These are phyloP conservation scores for Apiospora malaysiana DNA, from an alignment of 2,329 filamentous ascomycete genomes.

Conservation along the genomic window DNA sequence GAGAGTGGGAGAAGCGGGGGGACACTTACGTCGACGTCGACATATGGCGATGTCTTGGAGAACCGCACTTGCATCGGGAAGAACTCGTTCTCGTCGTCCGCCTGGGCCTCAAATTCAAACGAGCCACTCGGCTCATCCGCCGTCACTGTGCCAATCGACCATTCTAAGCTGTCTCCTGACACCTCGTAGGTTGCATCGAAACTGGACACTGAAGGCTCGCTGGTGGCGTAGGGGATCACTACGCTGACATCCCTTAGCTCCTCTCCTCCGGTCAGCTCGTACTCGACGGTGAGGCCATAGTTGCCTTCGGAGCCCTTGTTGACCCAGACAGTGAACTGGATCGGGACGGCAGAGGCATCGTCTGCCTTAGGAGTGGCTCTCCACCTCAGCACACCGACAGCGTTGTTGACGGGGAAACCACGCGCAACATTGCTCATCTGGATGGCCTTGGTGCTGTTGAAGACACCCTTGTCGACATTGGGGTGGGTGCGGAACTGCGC, in stretches of 20 bases:
- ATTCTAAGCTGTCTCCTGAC: constrained; percentile 89
- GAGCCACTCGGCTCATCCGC: constrained; percentile 82
- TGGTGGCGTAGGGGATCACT: constrained; percentile 82
- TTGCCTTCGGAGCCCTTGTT: constrained; percentile 83
- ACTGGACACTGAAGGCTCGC: constrained; percentile 87
- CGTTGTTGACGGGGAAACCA: constrained; percentile 93
- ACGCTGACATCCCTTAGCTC: constrained; percentile 84
- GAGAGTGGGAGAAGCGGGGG: constrained; percentile 26
- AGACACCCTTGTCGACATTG: constrained; percentile 89
- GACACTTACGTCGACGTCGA: constrained; percentile 88
- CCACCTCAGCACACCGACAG: constrained; percentile 93
- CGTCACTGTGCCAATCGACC: constrained; percentile 87
- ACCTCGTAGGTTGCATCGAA: constrained; percentile 96
- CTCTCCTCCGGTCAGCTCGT: constrained; percentile 85
- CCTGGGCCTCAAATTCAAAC: constrained; percentile 94
- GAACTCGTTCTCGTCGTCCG: constrained; percentile 89
- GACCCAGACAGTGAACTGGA: constrained; percentile 97
- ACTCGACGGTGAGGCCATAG: constrained; percentile 92
- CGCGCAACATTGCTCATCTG: constrained; percentile 88
- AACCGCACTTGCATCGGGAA: constrained; percentile 97
- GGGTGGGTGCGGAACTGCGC: constrained; percentile 95
- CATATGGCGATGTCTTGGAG: constrained; percentile 81
- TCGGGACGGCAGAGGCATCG: constrained; percentile 81
- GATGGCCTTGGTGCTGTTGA: constrained; percentile 81
- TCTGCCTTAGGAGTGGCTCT: constrained; percentile 82